phyloP scores from a whole-genome alignment of 129 eudicot genomes.

The Dittrichia graveolens region DNA sequence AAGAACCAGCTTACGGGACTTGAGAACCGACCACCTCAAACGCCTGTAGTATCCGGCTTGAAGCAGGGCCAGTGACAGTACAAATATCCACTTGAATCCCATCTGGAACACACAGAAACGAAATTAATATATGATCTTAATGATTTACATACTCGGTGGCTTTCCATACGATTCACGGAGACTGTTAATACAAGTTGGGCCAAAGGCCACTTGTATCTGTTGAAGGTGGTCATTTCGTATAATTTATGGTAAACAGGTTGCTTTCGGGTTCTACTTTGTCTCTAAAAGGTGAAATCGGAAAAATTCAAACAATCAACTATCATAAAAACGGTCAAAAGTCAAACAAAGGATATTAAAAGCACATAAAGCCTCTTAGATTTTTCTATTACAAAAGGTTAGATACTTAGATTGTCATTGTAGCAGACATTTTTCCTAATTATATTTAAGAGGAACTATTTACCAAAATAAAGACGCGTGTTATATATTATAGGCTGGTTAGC shows the following conservation, averaged over 20 bases:
- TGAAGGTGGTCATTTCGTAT: no score
- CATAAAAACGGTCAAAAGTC: not conserved
- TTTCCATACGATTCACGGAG: not conserved
- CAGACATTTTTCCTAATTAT: not conserved
- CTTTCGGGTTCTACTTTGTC: no score
- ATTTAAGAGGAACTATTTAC: no score
- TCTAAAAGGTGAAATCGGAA: not conserved
- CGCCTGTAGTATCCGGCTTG: constrained; percentile 89
- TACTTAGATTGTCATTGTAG: not conserved
- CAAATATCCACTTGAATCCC: constrained; percentile 94
- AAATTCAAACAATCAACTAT: not conserved
- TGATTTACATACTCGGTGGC: not conserved
- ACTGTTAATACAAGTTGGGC: not conserved
- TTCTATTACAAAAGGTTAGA: not conserved
- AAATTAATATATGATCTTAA: not conserved
- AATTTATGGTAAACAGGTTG: no score
- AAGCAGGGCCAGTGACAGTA: constrained; percentile 72
- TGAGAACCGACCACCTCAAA: constrained; percentile 75
- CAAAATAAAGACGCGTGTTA: constrained; percentile 2
- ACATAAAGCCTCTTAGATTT: not conserved
- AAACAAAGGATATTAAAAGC: not conserved
- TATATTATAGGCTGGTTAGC: not conserved
- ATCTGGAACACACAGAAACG: constrained; percentile 44
- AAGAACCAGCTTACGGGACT: constrained; percentile 77
- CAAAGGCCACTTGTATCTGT: not conserved